Evolutionary conservation across 2,329 filamentous ascomycete species (phyloP), one percentile per base, ranked within the genome.

Genomic region (Paecilomyces sp.): DNA sequence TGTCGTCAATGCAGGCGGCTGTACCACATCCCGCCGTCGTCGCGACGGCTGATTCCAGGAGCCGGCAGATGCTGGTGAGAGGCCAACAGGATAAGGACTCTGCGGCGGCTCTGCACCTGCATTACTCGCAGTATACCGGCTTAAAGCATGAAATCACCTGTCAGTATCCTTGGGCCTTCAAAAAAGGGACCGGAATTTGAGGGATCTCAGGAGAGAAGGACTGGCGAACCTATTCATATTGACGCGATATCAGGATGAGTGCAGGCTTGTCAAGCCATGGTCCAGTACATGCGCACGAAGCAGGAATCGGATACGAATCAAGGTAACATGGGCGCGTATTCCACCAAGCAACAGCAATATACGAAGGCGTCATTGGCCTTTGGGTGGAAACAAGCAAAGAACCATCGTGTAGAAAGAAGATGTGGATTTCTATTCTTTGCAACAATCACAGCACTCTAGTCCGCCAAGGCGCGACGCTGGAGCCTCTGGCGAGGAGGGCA

Each of bases 1-100:
- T 60, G 77, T 78, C 41, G 74, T 78, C 63, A 80, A 66, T 61
- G 75, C 66, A 50, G 75, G 76, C 56, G 75, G 77, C 64, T 75
- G 71, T 61, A 73, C 66, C 52, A 71, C 75, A 74, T 78, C 75
- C 65, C 75, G 75, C 66, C 75, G 76, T 63, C 68, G 66, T 50
- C 74, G 70, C 57, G 75, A 75, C 47, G 65, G 64, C 58, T 71
- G 74, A 59, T 70, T 72, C 65, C 66, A 68, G 59, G 67, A 61
- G 60, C 61, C 65, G 57, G 63, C 63, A 61, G 68, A 67, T 62
- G 70, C 60, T 51, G 68, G 67, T 60, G 71, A 66, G 69, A 70
- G 72, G 66, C 71, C 66, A 58, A 64, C 62, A 57, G 64, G 59
- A 60, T 73, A 67, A 56, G 66, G 61, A 60, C 65, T 67, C 64